Evolutionary conservation across 306 rosid genomes (phyloP), one percentile per base, ranked within the genome.

Genomic region (Castanea sativa): DNA sequence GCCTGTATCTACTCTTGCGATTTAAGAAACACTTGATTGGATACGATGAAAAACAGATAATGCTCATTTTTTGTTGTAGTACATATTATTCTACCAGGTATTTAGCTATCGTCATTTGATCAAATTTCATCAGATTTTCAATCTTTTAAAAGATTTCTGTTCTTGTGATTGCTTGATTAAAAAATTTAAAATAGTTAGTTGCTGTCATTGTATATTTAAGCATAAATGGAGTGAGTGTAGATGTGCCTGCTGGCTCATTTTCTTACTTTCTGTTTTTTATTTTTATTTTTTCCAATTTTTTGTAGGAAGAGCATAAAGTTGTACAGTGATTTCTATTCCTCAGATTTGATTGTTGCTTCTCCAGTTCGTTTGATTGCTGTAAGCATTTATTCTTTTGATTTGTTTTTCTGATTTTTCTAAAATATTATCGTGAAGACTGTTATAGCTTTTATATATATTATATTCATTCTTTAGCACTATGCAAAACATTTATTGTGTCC

Each of bases 261-360:
- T 56, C 55, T 60, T 69, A 57, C 35, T 20, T 74, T 18, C 27
- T 9, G 76, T 53, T 19, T 2, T 27, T 85, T 32, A 21, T 14
- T 75, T 55, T 32, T 73, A 11, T 23, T 20, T 75, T 38, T 49
- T 72, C 53, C 45, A 41, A 38, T 41, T 41, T 41, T 41, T 78
- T 57, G 73, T 86, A 92, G 99, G 91, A 92, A 89, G 88, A 82
- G 90, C 63, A 87, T 91, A 71, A 94, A 88, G 89, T 85, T 94
- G 85, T 94, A 86, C 83, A 87, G 97, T 82, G 97, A 91, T 83
- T 94, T 92, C 84, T 90, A 91, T 89, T 86, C 97, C 73, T 92
- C 99, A 2, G 97, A 94, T 80, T 82, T 94, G 60, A 91, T 94
- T 76, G 90, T 94, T 81, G 95, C 97, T 72, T 94, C 99, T 73